These are phyloP conservation scores for Oryza meyeriana DNA, from an alignment of 176 grass and related monocot species.

Conservation along the genomic window DNA sequence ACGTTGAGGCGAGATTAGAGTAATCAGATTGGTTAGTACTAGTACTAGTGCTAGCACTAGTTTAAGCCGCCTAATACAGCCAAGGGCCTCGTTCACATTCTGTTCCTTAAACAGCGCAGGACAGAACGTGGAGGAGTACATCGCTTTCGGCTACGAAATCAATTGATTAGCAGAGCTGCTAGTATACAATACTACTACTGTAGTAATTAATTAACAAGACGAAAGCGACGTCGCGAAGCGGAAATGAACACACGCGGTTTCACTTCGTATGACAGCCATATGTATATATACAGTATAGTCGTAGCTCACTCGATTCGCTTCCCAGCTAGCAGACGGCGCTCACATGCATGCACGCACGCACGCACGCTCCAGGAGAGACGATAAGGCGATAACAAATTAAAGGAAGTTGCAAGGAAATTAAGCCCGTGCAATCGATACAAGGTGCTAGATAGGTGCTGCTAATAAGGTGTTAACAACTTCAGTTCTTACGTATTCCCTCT, in stretches of 20 bases:
- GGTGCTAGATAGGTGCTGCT: too few relatives aligned
- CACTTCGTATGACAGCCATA: too few relatives aligned
- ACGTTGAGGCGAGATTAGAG: background rate
- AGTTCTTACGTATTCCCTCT: too few relatives aligned
- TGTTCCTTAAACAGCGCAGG: background rate
- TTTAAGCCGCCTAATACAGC: slow-evolving; percentile 23
- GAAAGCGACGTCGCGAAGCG: background rate
- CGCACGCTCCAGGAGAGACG: too few relatives aligned
- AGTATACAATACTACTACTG: too few relatives aligned
- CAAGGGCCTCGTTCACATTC: slow-evolving; percentile 26
- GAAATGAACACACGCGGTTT: too few relatives aligned
- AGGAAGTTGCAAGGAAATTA: background rate
- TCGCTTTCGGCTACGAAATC: slow-evolving; percentile 25
- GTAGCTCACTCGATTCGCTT: too few relatives aligned
- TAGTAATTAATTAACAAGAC: background rate
- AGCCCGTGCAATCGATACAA: too few relatives aligned
- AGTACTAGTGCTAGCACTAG: background rate
- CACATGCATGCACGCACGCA: too few relatives aligned
- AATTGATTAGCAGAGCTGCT: background rate
- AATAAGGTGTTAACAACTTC: too few relatives aligned
- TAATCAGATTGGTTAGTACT: background rate
- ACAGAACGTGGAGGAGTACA: background rate
- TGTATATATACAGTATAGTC: too few relatives aligned
- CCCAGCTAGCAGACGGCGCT: too few relatives aligned
- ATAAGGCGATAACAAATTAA: background rate